phyloP scores from a whole-genome alignment of 129 eudicot species.

The Calendula officinalis region DNA sequence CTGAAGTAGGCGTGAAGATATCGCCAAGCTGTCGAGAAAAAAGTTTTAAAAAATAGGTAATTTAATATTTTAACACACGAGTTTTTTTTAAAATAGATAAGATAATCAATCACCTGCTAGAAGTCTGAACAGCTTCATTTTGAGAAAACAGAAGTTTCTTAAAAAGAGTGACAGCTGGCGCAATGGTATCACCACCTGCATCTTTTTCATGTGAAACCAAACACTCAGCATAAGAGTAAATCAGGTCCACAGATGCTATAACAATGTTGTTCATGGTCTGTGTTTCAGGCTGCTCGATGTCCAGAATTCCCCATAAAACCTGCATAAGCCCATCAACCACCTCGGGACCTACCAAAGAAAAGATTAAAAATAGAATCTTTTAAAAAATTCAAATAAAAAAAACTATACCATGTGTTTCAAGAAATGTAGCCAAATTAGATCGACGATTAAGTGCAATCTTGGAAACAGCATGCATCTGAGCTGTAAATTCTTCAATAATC shows the following conservation, averaged over 20 bases:
- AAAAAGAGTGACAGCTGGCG: conserved; percentile 81
- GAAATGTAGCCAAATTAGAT: conserved; percentile 79
- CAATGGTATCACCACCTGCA: conserved; percentile 58
- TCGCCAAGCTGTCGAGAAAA: conserved; percentile 68
- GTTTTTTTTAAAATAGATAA: background rate
- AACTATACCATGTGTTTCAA: conserved; percentile 73
- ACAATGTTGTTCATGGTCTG: conserved; percentile 97
- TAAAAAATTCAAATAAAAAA: background rate
- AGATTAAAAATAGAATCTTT: background rate
- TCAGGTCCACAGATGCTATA: conserved; percentile 85
- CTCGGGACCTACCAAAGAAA: conserved; percentile 64
- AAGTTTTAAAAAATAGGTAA: background rate
- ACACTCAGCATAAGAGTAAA: conserved; percentile 97
- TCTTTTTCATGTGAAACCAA: conserved; percentile 78
- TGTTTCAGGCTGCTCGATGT: conserved; percentile 88
- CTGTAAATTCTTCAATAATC: conserved; percentile 92
- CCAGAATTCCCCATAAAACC: conserved; percentile 99
- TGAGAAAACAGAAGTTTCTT: conserved; percentile 80
- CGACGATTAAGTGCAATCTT: conserved; percentile 89
- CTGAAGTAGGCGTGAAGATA: conserved; percentile 96
- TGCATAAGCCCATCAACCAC: conserved; percentile 97
- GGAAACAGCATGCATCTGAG: conserved; percentile 97
- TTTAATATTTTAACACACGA: conserved; percentile 8
- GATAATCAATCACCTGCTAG: conserved; percentile 74
- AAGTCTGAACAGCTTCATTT: conserved; percentile 97